Evolutionary conservation across 2,329 filamentous ascomycete species (phyloP).

Genomic region (Coniochaeta prunicola): DNA sequence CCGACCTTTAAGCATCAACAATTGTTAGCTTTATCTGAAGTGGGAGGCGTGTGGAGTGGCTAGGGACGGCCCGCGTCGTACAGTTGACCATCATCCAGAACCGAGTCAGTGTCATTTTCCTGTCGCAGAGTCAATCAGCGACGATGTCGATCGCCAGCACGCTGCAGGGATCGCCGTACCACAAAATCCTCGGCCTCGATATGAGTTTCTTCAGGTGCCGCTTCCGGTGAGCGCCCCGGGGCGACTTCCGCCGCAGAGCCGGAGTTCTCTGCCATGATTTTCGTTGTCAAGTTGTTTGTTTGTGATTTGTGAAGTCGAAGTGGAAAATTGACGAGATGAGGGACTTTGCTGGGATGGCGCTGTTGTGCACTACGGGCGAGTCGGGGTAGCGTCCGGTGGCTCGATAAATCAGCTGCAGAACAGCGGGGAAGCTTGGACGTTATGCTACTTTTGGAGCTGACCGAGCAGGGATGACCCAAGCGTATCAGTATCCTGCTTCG

Average conservation of each 20-base stretch:
- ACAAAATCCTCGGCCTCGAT: background rate
- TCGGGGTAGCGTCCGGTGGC: background rate
- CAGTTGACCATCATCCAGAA: constrained; percentile 6
- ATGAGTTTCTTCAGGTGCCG: background rate
- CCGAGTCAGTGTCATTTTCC: constrained; percentile 2
- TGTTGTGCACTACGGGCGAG: background rate
- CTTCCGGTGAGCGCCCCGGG: background rate
- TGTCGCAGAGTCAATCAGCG: background rate
- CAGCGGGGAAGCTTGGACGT: background rate
- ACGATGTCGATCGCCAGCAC: background rate
- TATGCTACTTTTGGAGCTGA: background rate
- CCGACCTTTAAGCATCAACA: constrained; percentile 2
- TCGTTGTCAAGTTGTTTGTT: background rate
- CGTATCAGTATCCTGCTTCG: background rate
- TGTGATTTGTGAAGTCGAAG: background rate
- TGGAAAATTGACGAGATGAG: background rate
- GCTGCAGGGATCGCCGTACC: background rate
- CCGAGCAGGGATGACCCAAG: background rate
- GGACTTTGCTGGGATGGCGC: background rate
- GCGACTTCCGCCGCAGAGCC: background rate
- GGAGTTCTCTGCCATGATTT: background rate
- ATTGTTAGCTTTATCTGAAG: background rate
- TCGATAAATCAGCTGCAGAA: background rate
- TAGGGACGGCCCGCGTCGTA: constrained; percentile 4
- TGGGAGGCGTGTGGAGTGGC: background rate